Evolutionary conservation across 352 stramenopile species (phyloP).

Genomic region (Thalassiosira livingstoniorum): DNA sequence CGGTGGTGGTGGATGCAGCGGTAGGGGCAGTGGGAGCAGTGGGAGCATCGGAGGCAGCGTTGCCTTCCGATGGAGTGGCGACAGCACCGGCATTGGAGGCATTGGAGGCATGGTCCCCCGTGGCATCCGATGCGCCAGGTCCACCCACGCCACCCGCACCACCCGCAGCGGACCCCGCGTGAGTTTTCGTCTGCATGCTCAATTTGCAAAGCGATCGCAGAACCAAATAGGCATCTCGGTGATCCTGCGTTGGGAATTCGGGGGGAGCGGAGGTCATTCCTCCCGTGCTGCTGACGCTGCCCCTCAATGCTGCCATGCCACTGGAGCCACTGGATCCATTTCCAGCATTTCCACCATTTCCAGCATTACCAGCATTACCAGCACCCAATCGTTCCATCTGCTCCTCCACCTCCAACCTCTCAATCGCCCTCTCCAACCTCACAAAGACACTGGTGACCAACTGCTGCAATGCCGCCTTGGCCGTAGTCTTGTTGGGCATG

Average conservation of each 20-base stretch:
- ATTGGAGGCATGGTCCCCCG: background rate
- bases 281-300: slow-evolving; percentile 4
- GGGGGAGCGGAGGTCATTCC: slow-evolving; percentile 17
- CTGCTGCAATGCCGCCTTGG: slow-evolving; percentile 97
- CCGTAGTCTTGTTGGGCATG: slow-evolving; percentile 94
- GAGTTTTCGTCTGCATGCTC: slow-evolving; percentile 83
- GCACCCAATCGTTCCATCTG: slow-evolving; percentile 3
- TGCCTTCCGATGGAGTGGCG: background rate
- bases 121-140: too few relatives aligned
- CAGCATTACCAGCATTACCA: background rate
- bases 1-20: background rate
- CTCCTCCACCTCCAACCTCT: slow-evolving; percentile 32
- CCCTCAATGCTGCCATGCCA: background rate
- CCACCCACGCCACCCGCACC: background rate
- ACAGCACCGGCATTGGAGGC: background rate
- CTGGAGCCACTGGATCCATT: background rate
- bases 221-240: slow-evolving; percentile 98
- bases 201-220: slow-evolving; percentile 97
- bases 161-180: background rate
- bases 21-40: background rate
- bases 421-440: slow-evolving; percentile 90
- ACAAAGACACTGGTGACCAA: slow-evolving; percentile 96
- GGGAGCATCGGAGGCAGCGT: background rate
- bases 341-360: background rate
- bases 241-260: slow-evolving; percentile 93